Conservation (phyloP, 2,329 filamentous ascomycete genomes). For the Penicillium freii region DNA sequence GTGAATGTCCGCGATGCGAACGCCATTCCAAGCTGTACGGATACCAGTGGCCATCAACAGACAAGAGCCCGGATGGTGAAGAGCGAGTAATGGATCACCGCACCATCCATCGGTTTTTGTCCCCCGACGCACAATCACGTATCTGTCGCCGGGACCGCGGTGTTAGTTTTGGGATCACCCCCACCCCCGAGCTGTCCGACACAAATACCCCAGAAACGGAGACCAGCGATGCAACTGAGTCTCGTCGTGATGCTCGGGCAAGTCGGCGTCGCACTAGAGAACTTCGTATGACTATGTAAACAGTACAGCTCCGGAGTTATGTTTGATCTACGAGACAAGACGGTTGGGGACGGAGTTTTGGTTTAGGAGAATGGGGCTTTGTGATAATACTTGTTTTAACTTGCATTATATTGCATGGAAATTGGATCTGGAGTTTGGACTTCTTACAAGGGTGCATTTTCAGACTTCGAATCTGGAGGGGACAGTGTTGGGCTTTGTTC, state of each 20-base stretch:
- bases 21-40: slow-evolving; percentile 95
- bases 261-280: slow-evolving; percentile 34
- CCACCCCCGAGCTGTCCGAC: slow-evolving; percentile 41
- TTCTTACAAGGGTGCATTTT: slow-evolving; percentile 3
- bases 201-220: slow-evolving; percentile 38
- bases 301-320: background rate
- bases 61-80: slow-evolving; percentile 73
- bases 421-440: slow-evolving; percentile 13
- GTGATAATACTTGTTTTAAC: slow-evolving; percentile 14
- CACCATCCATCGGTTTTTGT: slow-evolving; percentile 80
- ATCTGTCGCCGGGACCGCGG: slow-evolving; percentile 40
- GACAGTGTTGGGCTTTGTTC: background rate
- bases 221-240: slow-evolving; percentile 35
- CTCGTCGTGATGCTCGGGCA: slow-evolving; percentile 36
- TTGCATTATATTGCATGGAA: slow-evolving; percentile 12
- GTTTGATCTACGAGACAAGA: slow-evolving; percentile 8
- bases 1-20: slow-evolving; percentile 88
- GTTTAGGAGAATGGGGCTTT: slow-evolving; percentile 3
- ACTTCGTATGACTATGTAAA: slow-evolving; percentile 39
- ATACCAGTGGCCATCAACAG: slow-evolving; percentile 93
- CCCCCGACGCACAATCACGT: slow-evolving; percentile 62
- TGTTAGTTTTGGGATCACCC: slow-evolving; percentile 37
- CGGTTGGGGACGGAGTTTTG: background rate
- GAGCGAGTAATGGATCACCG: slow-evolving; percentile 76
- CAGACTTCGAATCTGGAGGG: slow-evolving; percentile 5